Conservation (phyloP, 1,139 yeast genomes). For the Candida pseudocylindracea region DNA sequence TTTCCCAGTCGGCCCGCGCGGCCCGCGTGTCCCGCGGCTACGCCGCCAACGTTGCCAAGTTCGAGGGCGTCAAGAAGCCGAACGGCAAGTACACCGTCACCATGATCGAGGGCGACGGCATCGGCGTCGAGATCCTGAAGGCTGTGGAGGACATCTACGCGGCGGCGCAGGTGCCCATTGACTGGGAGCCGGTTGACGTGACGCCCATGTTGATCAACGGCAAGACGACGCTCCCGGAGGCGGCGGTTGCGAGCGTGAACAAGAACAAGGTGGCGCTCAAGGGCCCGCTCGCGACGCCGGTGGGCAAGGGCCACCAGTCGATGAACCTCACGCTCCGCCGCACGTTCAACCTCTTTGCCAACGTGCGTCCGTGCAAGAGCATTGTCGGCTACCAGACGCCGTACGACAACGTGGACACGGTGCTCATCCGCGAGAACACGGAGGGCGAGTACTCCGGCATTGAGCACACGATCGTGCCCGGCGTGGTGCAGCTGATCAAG, state of each 20-base stretch:
- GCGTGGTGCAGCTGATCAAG: constrained; percentile 95
- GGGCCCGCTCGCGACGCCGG: constrained; percentile 97
- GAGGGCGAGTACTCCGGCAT: constrained; percentile 99
- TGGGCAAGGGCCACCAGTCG: constrained; percentile 96
- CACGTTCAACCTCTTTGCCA: constrained; percentile 89
- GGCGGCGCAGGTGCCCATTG: constrained; percentile 89
- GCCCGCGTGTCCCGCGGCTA: no score
- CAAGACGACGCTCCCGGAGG: constrained; percentile 82
- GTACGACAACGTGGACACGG: constrained; percentile 84
- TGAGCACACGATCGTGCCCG: constrained; percentile 95
- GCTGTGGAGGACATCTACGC: constrained; percentile 80
- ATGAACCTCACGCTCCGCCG: constrained; percentile 94
- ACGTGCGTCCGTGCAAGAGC: constrained; percentile 92
- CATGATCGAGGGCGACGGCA: constrained; percentile 96
- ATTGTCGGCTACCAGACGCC: constrained; percentile 90
- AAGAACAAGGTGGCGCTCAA: constrained; percentile 85
- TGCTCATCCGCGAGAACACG: constrained; percentile 94
- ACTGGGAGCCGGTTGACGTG: constrained; percentile 94
- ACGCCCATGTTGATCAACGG: constrained; percentile 86
- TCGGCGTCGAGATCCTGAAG: constrained; percentile 86
- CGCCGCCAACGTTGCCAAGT: constrained; percentile 5
- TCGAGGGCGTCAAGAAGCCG: constrained; percentile 21
- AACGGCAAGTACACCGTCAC: constrained; percentile 79
- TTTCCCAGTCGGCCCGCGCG: no score
- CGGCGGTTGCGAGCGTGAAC: constrained; percentile 82